Percentiles rank a stretch among this genome's conserved stretches.
Conservation (phyloP, 345 rosid species). For the Moringa oleifera region DNA sequence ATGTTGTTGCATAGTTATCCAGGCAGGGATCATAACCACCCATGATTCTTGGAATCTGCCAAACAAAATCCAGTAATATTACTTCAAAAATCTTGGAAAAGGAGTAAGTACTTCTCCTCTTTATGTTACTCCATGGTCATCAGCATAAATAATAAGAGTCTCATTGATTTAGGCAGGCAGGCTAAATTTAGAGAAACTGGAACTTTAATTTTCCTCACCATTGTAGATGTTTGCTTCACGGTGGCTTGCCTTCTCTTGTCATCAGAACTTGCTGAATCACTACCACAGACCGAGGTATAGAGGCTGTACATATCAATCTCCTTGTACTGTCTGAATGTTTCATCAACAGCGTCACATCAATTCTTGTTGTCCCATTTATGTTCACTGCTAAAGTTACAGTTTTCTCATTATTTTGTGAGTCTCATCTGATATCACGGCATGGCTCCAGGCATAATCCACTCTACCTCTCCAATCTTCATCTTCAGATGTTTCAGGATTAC, state of each 20-base stretch:
- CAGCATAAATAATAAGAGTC: too few species aligned
- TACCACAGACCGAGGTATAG: conserved; percentile 69
- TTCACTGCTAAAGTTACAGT: conserved; percentile 57
- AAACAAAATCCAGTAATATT: background rate
- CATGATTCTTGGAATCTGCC: conserved; percentile 69
- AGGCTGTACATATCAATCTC: conserved; percentile 89
- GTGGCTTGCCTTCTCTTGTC: conserved; percentile 24
- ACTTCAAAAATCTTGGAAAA: too few species aligned
- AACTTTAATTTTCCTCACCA: conserved; percentile 26
- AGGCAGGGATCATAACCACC: conserved; percentile 95
- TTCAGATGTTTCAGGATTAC: conserved; percentile 78
- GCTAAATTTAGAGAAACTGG: background rate
- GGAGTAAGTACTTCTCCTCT: too few species aligned
- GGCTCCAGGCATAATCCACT: conserved; percentile 95
- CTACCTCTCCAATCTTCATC: conserved; percentile 82
- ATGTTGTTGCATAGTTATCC: conserved; percentile 66
- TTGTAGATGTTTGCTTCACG: conserved; percentile 36
- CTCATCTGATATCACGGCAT: conserved; percentile 85
- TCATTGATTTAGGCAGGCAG: too few species aligned
- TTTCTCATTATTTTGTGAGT: conserved; percentile 46
- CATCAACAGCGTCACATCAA: conserved; percentile 58
- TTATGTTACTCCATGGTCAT: too few species aligned
- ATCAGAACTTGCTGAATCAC: conserved; percentile 34
- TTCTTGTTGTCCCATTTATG: conserved; percentile 55
- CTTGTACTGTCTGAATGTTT: conserved; percentile 63